Base-by-base conservation (phyloP, 202 grass and related monocot genomes). In the Musa balbisiana region DNA sequence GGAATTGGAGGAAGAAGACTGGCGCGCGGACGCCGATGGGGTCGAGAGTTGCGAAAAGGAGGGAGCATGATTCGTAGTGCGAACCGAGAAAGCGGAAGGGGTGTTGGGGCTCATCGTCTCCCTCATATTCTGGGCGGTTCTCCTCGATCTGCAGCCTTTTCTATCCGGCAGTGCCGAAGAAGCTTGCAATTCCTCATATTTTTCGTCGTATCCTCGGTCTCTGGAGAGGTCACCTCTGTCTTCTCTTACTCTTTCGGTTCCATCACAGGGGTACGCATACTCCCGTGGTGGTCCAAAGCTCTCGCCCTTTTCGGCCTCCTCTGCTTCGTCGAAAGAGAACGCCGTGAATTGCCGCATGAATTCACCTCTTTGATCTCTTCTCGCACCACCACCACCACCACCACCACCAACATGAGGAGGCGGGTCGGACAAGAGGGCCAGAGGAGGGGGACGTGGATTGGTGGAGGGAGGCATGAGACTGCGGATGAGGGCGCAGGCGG, bases 71-170 rank as follows among this genome's bases (percentile, higher is more conserved):
- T 16, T 78, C 56, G 62, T 75, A 2, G 67, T 54, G 33, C 76
- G 65, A 17, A 83, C 81, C 11, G 85, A 86, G 25, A 68, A 52
- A 51, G 66, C 49, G 64, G 51, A 21, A 1, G 83, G 74, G 9
- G 71, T 8, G 1, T 58, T 60, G 64, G 56, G 52, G 16, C 2
- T 29, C 62, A 13, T 11, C 11, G 43, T 19, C 49, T 51, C 19
- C 81, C 69, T 43, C 33, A 72, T 78, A 49, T 72, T 82, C 23
- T 60, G 20, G 16, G 12, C 49, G 9, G 49, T 14, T 51, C 49
- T 70, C 16, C 9, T 70, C 19, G 49, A 70, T 51, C 43, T 11
- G 67, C 27, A 11, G 43, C 69, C 43, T 6, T 43, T 43, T 43
- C 33, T 5, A 8, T 43, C 33, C 33, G 33, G 33, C 33, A 43